Evolutionary conservation across 495 filamentous ascomycete species (phyloP).

Genomic region (Aspergillus sparsus): DNA sequence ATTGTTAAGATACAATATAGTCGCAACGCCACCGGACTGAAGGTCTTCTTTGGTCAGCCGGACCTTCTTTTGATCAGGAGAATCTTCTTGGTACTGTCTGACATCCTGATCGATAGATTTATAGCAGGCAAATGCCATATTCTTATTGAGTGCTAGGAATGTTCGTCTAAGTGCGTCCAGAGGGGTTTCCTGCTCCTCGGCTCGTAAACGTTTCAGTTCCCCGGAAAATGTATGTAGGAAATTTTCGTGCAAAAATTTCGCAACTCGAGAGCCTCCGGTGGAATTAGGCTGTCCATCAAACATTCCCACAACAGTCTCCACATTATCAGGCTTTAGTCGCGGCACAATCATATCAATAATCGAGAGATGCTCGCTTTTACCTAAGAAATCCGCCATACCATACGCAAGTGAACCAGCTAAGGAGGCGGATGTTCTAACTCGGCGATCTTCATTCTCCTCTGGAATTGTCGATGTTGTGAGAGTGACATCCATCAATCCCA

Average conservation of each 20-base stretch:
- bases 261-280: slow-evolving; percentile 87
- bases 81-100: slow-evolving; percentile 65
- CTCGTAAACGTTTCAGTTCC: slow-evolving; percentile 67
- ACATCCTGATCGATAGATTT: slow-evolving; percentile 70
- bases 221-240: slow-evolving; percentile 80
- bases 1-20: slow-evolving; percentile 82
- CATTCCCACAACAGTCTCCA: slow-evolving; percentile 86
- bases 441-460: slow-evolving; percentile 90
- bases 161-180: slow-evolving; percentile 81
- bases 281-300: slow-evolving; percentile 90
- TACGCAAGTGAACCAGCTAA: slow-evolving; percentile 84
- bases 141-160: slow-evolving; percentile 90
- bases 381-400: slow-evolving; percentile 97
- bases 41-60: slow-evolving; percentile 84
- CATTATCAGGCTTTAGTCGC: slow-evolving; percentile 84
- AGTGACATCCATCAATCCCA: slow-evolving; percentile 98
- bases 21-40: slow-evolving; percentile 85
- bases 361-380: slow-evolving; percentile 88
- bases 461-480: slow-evolving; percentile 89
- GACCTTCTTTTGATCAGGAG: slow-evolving; percentile 58
- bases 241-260: slow-evolving; percentile 94
- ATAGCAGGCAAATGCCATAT: slow-evolving; percentile 83
- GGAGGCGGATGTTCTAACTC: slow-evolving; percentile 94
- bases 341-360: slow-evolving; percentile 98
- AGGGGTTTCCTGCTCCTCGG: slow-evolving; percentile 63